Percentiles rank a stretch among this genome's conserved stretches.
These are phyloP conservation scores for Tuber aestivum DNA, from an alignment of 495 filamentous ascomycete genomes.

Conservation along the genomic window DNA sequence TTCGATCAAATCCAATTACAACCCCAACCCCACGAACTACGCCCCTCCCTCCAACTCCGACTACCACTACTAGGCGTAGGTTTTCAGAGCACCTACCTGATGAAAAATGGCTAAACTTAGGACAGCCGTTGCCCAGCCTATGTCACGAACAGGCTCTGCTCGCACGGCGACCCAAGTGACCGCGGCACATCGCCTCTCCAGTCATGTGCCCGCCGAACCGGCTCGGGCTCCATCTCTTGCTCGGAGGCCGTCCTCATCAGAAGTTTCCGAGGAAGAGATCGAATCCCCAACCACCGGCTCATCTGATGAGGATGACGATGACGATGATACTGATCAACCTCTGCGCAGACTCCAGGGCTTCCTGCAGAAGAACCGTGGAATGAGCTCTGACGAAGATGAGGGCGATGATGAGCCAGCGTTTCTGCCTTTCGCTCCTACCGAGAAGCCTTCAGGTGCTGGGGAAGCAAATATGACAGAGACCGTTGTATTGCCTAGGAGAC, in stretches of 20 bases:
- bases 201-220: constrained; percentile 37
- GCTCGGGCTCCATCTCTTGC: constrained; percentile 36
- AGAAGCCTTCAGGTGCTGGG: constrained; percentile 10
- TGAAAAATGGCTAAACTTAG: constrained; percentile 13
- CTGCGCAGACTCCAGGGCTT: constrained; percentile 36
- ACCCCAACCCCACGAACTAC: constrained; percentile 22
- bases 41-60: constrained; percentile 22
- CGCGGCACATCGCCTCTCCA: constrained; percentile 20
- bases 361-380: constrained; percentile 40
- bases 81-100: neutral
- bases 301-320: constrained; percentile 31
- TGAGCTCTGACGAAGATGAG: constrained; percentile 54
- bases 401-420: constrained; percentile 64
- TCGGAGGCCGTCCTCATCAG: constrained; percentile 26
- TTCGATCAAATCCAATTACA: constrained; percentile 49
- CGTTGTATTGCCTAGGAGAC: constrained; percentile 20
- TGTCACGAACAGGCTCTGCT: constrained; percentile 37
- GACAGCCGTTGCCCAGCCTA: constrained; percentile 35
- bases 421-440: constrained; percentile 55
- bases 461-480: constrained; percentile 30
- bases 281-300: constrained; percentile 49
- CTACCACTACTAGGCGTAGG: constrained; percentile 24
- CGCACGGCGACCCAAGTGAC: constrained; percentile 17
- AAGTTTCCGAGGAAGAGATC: constrained; percentile 30
- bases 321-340: constrained; percentile 40